A percentile compares a stretch with the other conserved stretches of the same genome.
phyloP scores from a whole-genome alignment of 768 basidiomycete species.

The Russula sp. region DNA sequence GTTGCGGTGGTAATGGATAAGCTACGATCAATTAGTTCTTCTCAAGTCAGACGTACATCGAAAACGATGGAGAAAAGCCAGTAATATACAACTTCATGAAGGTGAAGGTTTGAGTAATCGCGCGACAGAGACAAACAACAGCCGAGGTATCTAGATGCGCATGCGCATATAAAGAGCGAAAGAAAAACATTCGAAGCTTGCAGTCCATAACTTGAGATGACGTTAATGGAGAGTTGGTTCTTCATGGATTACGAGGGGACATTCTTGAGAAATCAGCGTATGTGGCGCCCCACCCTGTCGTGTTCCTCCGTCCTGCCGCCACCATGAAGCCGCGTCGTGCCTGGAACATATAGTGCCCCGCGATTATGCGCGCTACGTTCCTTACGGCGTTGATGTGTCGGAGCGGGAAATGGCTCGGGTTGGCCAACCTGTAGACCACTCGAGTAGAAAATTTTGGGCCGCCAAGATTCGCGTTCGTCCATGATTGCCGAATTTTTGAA shows the following conservation, averaged over 20 bases:
- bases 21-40: constrained; percentile 1
- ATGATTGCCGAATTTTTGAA: constrained; percentile 90
- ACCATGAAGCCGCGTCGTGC: constrained; percentile 14
- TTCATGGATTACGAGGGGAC: neutral
- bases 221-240: neutral
- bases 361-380: constrained; percentile 79
- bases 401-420: constrained; percentile 74
- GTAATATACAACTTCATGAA: constrained; percentile 14
- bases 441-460: constrained; percentile 81
- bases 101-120: neutral
- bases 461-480: constrained; percentile 79
- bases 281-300: constrained; percentile 5
- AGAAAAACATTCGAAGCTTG: neutral
- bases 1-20: neutral
- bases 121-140: constrained; percentile 8
- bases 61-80: neutral
- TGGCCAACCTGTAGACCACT: constrained; percentile 67
- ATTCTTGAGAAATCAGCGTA: neutral
- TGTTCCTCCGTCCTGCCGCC: constrained; percentile 10
- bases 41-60: constrained; percentile 1
- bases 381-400: constrained; percentile 75
- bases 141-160: constrained; percentile 16
- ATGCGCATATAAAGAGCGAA: constrained; percentile 16
- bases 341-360: constrained; percentile 55
- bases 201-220: constrained; percentile 4